A percentile compares a stretch with the other conserved stretches of the same genome.
These are phyloP conservation scores for Blepharisma undulans DNA, from an alignment of 169 alveolate species.

Conservation along the genomic window DNA sequence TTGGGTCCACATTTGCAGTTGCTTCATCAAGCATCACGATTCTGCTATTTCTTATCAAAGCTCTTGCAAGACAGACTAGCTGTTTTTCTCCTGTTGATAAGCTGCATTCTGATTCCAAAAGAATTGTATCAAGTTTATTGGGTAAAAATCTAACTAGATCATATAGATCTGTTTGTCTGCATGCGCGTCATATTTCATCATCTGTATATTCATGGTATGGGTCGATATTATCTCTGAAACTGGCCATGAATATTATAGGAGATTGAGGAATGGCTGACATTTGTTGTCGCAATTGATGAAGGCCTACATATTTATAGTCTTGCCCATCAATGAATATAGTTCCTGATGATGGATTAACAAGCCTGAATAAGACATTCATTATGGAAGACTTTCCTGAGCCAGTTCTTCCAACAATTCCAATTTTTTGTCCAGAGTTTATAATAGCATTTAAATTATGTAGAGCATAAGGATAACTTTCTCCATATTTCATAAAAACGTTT, in stretches of 20 bases:
- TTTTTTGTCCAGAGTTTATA: constrained; percentile 53
- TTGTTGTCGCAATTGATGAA: constrained; percentile 57
- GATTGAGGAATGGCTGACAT: constrained; percentile 87
- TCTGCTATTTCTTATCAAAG: constrained; percentile 72
- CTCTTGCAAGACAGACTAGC: constrained; percentile 88
- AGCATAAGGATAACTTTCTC: constrained; percentile 75
- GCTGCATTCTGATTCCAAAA: constrained; percentile 71
- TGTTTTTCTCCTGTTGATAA: constrained; percentile 88
- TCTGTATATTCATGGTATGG: constrained; percentile 67
- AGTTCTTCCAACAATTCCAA: constrained; percentile 93
- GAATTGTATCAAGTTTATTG: constrained; percentile 56
- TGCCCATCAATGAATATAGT: constrained; percentile 68
- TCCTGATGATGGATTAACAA: constrained; percentile 77
- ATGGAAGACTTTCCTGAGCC: constrained; percentile 95
- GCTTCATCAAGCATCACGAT: constrained; percentile 87
- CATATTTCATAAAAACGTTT: constrained; percentile 80
- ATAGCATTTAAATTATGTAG: constrained; percentile 72
- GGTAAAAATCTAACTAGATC: not conserved
- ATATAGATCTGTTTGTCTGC: not conserved
- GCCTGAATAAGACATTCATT: constrained; percentile 83
- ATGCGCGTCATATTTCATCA: constrained; percentile 1
- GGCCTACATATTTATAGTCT: constrained; percentile 56
- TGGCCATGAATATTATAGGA: constrained; percentile 80
- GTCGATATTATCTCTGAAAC: constrained; percentile 78
- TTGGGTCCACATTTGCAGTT: constrained; percentile 81